These are phyloP conservation scores for Gaillardinia entomophila DNA, from an alignment of 805 yeast species.

Conservation along the genomic window DNA sequence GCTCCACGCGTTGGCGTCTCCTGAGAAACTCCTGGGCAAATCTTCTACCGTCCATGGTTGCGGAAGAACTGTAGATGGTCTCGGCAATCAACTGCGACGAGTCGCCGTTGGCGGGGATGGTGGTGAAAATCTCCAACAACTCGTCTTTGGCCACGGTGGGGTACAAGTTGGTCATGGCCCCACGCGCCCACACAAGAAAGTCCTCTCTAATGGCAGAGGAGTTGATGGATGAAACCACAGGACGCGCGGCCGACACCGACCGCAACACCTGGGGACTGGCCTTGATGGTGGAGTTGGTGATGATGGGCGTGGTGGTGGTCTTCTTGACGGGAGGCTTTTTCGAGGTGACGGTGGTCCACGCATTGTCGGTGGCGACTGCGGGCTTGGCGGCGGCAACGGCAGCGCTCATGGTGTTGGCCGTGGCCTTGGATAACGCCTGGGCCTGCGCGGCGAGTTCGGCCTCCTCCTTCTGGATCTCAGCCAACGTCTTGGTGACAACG, in stretches of 20 bases:
- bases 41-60: conserved; percentile 90
- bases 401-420: conserved; percentile 17
- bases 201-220: conserved; percentile 40
- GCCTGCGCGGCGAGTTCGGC: conserved; percentile 30
- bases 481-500: conserved; percentile 44
- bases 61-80: conserved; percentile 80
- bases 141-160: conserved; percentile 74
- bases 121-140: conserved; percentile 70
- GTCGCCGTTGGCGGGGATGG: conserved; percentile 71
- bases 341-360: conserved; percentile 27
- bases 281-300: conserved; percentile 16
- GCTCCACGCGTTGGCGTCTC: conserved; percentile 70
- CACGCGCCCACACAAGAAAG: conserved; percentile 67
- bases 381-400: conserved; percentile 9
- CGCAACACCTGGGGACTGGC: conserved; percentile 32
- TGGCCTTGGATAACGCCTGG: conserved; percentile 12
- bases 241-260: conserved; percentile 26
- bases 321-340: conserved; percentile 32
- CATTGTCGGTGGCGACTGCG: conserved; percentile 24
- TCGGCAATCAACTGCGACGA: conserved; percentile 85
- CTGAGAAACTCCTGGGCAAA: conserved; percentile 87
- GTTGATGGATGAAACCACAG: conserved; percentile 18
- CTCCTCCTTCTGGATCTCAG: conserved; percentile 61
- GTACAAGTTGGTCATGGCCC: conserved; percentile 60
- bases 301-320: conserved; percentile 13